Percentiles rank a stretch among this genome's conserved stretches.
Conservation (phyloP, 441 rosid genomes). For the Populus hybrid region DNA sequence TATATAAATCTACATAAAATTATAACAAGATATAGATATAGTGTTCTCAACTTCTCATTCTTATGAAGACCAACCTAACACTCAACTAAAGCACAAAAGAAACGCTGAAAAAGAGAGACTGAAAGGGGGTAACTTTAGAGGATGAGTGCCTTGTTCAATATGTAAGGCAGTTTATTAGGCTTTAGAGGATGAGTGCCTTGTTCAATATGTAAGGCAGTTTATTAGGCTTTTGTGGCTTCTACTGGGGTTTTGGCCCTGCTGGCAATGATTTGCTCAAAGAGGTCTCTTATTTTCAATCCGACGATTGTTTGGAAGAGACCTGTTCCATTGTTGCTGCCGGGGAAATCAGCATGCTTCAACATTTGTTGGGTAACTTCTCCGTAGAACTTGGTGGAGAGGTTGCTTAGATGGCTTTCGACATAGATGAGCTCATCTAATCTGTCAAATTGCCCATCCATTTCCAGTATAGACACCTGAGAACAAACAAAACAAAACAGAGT, state of each 20-base stretch:
- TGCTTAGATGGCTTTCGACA: constrained; percentile 92
- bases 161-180: constrained; percentile 29
- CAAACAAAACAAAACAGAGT: background rate
- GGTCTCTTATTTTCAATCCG: constrained; percentile 92
- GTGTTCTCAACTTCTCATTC: constrained; percentile 13
- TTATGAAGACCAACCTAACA: constrained; percentile 21
- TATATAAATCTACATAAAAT: constrained; percentile 35
- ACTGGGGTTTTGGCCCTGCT: constrained; percentile 50
- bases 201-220: background rate
- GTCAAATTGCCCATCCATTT: constrained; percentile 99
- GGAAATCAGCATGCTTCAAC: constrained; percentile 92
- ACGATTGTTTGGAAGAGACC: constrained; percentile 95
- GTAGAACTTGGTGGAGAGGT: constrained; percentile 90
- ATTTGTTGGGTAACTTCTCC: constrained; percentile 98
- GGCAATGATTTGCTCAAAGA: constrained; percentile 65
- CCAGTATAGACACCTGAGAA: constrained; percentile 73
- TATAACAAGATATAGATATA: constrained; percentile 28
- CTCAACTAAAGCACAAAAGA: constrained; percentile 15
- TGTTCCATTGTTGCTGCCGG: constrained; percentile 94
- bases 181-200: constrained; percentile 24
- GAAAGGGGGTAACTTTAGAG: background rate
- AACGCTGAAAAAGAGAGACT: background rate
- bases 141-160: constrained; percentile 4
- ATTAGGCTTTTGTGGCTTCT: constrained; percentile 63
- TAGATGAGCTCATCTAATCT: constrained; percentile 92